These are phyloP conservation scores for Boletales sp. DNA, from an alignment of 768 basidiomycete genomes.

Conservation along the genomic window DNA sequence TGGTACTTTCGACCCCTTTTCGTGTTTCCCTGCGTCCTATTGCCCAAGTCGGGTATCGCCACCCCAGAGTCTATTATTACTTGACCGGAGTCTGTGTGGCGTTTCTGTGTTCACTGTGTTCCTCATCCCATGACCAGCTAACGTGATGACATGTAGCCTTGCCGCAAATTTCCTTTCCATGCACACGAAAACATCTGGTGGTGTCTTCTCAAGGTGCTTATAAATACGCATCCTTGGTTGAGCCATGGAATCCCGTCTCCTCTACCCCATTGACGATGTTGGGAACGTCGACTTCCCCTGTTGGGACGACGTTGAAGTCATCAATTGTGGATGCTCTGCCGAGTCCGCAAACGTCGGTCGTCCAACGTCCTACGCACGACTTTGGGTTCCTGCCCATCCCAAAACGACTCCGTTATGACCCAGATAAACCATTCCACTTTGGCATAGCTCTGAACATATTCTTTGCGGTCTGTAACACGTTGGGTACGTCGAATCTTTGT, in stretches of 20 bases:
- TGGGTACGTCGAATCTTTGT: constrained; percentile 10
- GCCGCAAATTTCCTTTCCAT: background rate
- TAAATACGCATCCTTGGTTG: background rate
- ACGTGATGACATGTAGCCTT: background rate
- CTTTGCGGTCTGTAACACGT: constrained; percentile 60
- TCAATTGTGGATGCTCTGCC: background rate
- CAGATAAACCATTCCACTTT: constrained; percentile 47
- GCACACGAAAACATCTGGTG: background rate
- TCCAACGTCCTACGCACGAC: constrained; percentile 27
- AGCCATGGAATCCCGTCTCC: background rate
- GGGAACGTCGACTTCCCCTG: background rate
- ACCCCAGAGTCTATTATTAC: too few relatives aligned
- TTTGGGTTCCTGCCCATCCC: constrained; percentile 65
- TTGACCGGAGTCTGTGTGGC: too few relatives aligned
- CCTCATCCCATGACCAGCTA: constrained; percentile 1
- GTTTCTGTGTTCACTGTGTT: background rate
- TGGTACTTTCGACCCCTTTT: too few relatives aligned
- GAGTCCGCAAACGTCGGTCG: background rate
- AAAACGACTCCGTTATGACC: constrained; percentile 45
- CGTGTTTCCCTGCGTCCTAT: too few relatives aligned
- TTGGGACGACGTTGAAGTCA: background rate
- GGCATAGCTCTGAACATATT: constrained; percentile 48
- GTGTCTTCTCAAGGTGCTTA: constrained; percentile 1
- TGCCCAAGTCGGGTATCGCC: too few relatives aligned
- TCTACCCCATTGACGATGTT: constrained; percentile 1